These are phyloP conservation scores for Castanea mollissima DNA, from an alignment of 306 rosid genomes.

Conservation along the genomic window DNA sequence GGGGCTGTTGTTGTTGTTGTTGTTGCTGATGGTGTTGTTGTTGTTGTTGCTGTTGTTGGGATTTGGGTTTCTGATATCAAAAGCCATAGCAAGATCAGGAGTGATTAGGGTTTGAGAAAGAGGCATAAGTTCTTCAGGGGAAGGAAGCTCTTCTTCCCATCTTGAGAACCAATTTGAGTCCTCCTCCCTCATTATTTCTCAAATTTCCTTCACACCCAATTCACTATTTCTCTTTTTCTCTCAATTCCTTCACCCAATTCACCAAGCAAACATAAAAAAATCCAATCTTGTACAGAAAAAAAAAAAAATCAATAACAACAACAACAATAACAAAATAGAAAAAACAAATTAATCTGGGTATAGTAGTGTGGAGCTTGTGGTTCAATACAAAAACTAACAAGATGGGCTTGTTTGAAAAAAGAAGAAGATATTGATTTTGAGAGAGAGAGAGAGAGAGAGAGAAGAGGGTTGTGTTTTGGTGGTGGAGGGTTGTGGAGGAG, in stretches of 20 bases:
- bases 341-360: neutral
- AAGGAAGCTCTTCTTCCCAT: slow-evolving; percentile 88
- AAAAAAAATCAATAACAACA: no score
- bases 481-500: neutral
- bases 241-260: slow-evolving; percentile 1
- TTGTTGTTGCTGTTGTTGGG: slow-evolving; percentile 20
- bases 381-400: no score
- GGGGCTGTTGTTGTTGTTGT: slow-evolving; percentile 15
- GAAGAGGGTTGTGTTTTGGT: neutral
- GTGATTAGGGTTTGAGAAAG: slow-evolving; percentile 95
- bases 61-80: slow-evolving; percentile 70
- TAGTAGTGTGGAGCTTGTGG: no score
- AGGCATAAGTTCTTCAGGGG: slow-evolving; percentile 83
- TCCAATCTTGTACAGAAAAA: neutral
- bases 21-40: slow-evolving; percentile 5
- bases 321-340: neutral
- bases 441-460: neutral
- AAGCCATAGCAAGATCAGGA: slow-evolving; percentile 91
- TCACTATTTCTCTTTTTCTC: neutral
- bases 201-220: slow-evolving; percentile 25
- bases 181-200: slow-evolving; percentile 72
- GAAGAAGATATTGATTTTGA: neutral
- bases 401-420: neutral
- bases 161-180: slow-evolving; percentile 85
- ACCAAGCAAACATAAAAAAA: no score